phyloP scores from a whole-genome alignment of 257 asterid species.

The Solanum habrochaites region DNA sequence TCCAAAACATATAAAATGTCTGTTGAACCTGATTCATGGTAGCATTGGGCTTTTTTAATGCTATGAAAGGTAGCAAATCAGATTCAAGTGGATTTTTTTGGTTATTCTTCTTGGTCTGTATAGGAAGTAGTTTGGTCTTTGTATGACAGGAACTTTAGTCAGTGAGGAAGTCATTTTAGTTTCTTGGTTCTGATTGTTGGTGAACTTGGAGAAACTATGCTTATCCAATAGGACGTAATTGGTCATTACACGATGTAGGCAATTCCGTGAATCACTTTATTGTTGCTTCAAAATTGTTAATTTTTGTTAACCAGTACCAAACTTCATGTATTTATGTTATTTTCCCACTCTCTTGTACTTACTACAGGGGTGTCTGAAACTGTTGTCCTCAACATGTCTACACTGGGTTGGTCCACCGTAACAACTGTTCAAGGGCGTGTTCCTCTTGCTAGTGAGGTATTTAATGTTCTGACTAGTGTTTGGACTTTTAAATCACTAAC shows the following conservation, averaged over 20 bases:
- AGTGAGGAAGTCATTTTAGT: neutral
- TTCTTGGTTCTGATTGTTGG: neutral
- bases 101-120: neutral
- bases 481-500: neutral
- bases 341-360: neutral
- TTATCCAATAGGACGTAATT: neutral
- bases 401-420: constrained; percentile 80
- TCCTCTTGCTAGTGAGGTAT: constrained; percentile 97
- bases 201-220: neutral
- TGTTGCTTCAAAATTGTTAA: neutral
- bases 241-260: neutral
- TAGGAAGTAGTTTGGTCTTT: neutral
- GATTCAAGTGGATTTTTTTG: neutral
- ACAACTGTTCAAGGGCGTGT: constrained; percentile 85
- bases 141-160: neutral
- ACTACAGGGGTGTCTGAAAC: constrained; percentile 87
- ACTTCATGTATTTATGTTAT: neutral
- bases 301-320: neutral
- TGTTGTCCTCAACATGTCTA: constrained; percentile 90
- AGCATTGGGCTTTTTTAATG: neutral
- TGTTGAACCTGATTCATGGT: neutral
- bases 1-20: neutral
- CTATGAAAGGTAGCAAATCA: neutral
- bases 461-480: constrained; percentile 5
- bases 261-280: neutral